phyloP scores from a whole-genome alignment of 2,329 filamentous ascomycete genomes.

The Scedosporium dehoogii region DNA sequence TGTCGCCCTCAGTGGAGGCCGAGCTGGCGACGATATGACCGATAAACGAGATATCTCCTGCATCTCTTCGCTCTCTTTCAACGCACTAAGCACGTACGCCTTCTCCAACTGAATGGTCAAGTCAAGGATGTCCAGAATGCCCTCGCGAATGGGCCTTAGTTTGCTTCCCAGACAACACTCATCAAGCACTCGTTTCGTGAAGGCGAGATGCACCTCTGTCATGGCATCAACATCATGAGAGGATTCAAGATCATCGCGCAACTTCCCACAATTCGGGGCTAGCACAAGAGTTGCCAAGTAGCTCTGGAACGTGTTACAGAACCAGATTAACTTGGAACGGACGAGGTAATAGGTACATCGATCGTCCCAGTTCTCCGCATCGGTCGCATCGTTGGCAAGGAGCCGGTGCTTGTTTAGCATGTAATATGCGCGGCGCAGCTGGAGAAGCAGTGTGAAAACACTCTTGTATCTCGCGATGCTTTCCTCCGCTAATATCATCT shows the following conservation, averaged over 20 bases:
- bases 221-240: slow-evolving; percentile 73
- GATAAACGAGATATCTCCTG: slow-evolving; percentile 30
- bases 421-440: slow-evolving; percentile 62
- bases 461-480: slow-evolving; percentile 59
- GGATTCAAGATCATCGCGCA: slow-evolving; percentile 46
- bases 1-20: background rate
- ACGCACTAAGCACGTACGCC: slow-evolving; percentile 32
- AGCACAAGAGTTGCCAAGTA: slow-evolving; percentile 70
- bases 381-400: slow-evolving; percentile 27
- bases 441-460: slow-evolving; percentile 67
- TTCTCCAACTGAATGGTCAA: slow-evolving; percentile 61
- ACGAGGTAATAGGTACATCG: slow-evolving; percentile 46
- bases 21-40: slow-evolving; percentile 21
- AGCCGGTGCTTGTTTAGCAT: slow-evolving; percentile 49
- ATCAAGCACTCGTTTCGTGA: slow-evolving; percentile 51
- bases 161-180: slow-evolving; percentile 61
- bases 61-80: slow-evolving; percentile 20
- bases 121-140: slow-evolving; percentile 67
- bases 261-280: slow-evolving; percentile 42
- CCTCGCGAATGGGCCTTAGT: slow-evolving; percentile 60
- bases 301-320: slow-evolving; percentile 62
- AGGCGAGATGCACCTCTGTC: slow-evolving; percentile 58
- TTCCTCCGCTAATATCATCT: slow-evolving; percentile 62
- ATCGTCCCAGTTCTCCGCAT: slow-evolving; percentile 28
- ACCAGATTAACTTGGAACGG: slow-evolving; percentile 66